A percentile compares a stretch with the other conserved stretches of the same genome.
Evolutionary conservation across 2,329 filamentous ascomycete species (phyloP).

Genomic region (Fusarium heterosporum): DNA sequence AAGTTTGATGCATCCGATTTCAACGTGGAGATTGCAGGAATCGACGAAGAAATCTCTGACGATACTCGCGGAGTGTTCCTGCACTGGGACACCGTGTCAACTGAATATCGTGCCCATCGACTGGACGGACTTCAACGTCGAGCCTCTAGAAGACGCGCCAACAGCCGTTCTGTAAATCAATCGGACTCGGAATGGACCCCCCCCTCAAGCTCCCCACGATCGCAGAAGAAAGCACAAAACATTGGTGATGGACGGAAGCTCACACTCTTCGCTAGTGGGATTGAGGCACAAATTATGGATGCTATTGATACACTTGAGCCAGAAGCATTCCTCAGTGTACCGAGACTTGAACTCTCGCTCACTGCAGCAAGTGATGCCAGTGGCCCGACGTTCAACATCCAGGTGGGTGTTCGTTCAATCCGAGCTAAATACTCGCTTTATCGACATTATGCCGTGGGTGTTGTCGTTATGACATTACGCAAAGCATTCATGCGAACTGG

Average conservation of each 20-base stretch:
- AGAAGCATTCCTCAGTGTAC: constrained; percentile 87
- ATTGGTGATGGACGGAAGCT: constrained; percentile 82
- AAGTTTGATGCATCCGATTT: constrained; percentile 90
- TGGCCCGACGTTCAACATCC: constrained; percentile 88
- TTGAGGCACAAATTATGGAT: constrained; percentile 93
- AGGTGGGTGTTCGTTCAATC: constrained; percentile 82
- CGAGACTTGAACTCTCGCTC: constrained; percentile 87
- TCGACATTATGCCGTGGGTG: constrained; percentile 88
- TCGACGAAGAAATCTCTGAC: constrained; percentile 85
- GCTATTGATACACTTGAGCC: constrained; percentile 84
- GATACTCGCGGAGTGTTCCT: constrained; percentile 85
- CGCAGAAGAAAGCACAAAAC: constrained; percentile 65
- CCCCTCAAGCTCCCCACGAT: constrained; percentile 54
- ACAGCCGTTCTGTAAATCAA: constrained; percentile 76
- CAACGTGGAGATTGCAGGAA: constrained; percentile 88
- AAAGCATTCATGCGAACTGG: constrained; percentile 73
- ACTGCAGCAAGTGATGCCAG: constrained; percentile 88
- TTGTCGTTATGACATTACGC: constrained; percentile 80
- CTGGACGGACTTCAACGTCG: constrained; percentile 72
- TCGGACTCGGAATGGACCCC: constrained; percentile 72
- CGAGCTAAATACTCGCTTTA: constrained; percentile 92
- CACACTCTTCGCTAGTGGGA: constrained; percentile 80
- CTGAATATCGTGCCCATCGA: constrained; percentile 88
- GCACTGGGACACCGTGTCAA: constrained; percentile 87
- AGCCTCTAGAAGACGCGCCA: constrained; percentile 75